Evolutionary conservation across 176 grass and related monocot species (phyloP), one percentile per base, ranked within the genome.

Genomic region (Rhynchospora breviuscula): DNA sequence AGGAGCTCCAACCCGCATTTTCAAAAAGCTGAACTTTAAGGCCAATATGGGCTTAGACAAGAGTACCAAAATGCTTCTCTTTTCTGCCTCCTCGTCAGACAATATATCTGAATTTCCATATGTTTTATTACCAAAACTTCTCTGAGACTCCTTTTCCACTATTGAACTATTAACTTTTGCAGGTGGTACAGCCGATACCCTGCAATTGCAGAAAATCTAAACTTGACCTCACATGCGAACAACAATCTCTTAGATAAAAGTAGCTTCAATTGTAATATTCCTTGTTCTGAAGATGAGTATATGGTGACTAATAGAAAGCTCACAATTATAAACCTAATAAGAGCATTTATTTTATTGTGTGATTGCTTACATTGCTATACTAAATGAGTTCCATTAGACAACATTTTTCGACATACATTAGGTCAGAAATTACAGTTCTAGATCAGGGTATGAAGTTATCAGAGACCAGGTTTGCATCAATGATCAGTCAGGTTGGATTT

Each of bases 31-130:
- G 86, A 98, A 98, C n/a, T 98, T 87, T 51, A 95, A 81, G 48
- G 96, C 93, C 17, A 95, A 85, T 47, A 99, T 83, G 10, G 96
- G 96, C 80, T 82, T 93, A 6, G 96, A 99, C 25, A 99, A 73
- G 58, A 99, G 84, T 33, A 99, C 88, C 1, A 84, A 68, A 78
- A 93, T 86, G 67, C 91, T 91, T n/a, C 63, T 83, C 3, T 45
- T 87, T 64, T 86, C 61, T 15, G 75, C 85, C 14, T 91, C 91
- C 19, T 79, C 74, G 25, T 89, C 86, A 10, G 71, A 14, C 43
- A 84, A 58, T 56, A 64, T 18, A 18, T 49, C 68, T 4, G 80
- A 35, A 58, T 40, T 75, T 60, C 13, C 4, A 29, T 19, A 60
- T 13, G 35, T 44, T 18, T 81, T 64, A 73, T 63, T 85, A 59